Conservation (phyloP, 2,329 filamentous ascomycete genomes). For the Penicillium sp. region DNA sequence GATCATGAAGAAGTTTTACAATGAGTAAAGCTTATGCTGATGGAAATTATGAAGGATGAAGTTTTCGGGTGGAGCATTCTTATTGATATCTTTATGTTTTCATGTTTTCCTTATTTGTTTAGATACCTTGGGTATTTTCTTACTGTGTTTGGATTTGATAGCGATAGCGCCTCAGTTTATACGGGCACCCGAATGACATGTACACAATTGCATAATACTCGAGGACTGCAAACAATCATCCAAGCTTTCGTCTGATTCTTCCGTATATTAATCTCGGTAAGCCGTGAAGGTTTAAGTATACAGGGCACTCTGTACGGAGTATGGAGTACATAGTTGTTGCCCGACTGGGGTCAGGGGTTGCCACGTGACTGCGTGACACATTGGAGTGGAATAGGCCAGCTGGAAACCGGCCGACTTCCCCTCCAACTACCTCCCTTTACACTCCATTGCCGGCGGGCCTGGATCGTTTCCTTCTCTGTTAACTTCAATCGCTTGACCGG, state of each 20-base stretch:
- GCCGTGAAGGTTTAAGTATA: background rate
- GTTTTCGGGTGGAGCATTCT: constrained; percentile 28
- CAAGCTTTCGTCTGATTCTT: background rate
- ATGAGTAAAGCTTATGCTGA: constrained; percentile 46
- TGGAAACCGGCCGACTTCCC: constrained; percentile 31
- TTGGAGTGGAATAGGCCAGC: constrained; percentile 35
- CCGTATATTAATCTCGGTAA: background rate
- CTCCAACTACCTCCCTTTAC: constrained; percentile 27
- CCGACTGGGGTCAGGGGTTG: constrained; percentile 35
- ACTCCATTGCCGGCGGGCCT: constrained; percentile 25
- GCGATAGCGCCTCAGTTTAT: constrained; percentile 30
- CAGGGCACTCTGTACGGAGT: background rate
- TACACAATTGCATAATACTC: constrained; percentile 29
- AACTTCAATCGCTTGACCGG: constrained; percentile 21
- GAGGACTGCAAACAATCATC: background rate
- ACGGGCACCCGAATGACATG: constrained; percentile 29
- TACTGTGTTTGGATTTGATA: constrained; percentile 25
- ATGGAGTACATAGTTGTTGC: constrained; percentile 9
- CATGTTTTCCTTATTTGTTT: constrained; percentile 24
- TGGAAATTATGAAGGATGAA: constrained; percentile 33
- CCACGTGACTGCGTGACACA: constrained; percentile 41
- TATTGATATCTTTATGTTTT: constrained; percentile 26
- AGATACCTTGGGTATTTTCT: constrained; percentile 36
- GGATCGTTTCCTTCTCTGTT: constrained; percentile 22
- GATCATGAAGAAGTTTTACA: constrained; percentile 98